Evolutionary conservation across 805 yeast species (phyloP), one percentile per base, ranked within the genome.

Genomic region (Maudiozyma saulgeensis): DNA sequence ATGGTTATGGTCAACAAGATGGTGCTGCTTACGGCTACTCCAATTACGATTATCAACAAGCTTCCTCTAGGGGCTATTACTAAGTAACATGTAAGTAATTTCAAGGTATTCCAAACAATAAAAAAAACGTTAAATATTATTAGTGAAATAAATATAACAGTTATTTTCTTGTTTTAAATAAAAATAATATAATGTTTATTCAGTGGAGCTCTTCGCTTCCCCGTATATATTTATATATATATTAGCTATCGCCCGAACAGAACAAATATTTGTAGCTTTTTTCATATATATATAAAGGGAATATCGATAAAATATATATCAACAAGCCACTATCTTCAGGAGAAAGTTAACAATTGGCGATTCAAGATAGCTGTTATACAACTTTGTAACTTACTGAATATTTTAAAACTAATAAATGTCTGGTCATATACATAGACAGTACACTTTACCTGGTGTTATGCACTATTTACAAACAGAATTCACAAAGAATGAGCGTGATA

Each of bases 401-500:
- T 11, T 9, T 28, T 4, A 11, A 6, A 9, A 2, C 32, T 28
- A 9, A 4, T 4, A 28, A 8, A 49, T 49, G 49, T 26, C 43
- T 12, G 41, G 19, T 9, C 55, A 54, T 18, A 42, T 54, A 45
- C 61, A 53, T 41, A 58, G 57, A 23, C 60, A 55, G 19, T 64
- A 64, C 49, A 60, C 68, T 16, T 46, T 66, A 32, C 71, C 73
- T 41, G 84, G 85, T 46, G 80, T 81, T 32, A 78, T 81, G 79
- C 76, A 78, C 57, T 81, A 76, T 53, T 69, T 81, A 57, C 85
- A 81, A 59, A 68, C 76, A 23, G 84, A 81, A 56, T 80, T 80
- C 74, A 79, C 81, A 48, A 74, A 72, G 51, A 78, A 76, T 60
- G 85, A 81, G 59, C 74, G 79, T 48, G 80, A 78, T 54, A 67